Percentiles rank a stretch among this genome's conserved stretches.
These are phyloP conservation scores for Coemansia sp. DNA, from an alignment of 192 early-diverging fungal species.

Conservation along the genomic window DNA sequence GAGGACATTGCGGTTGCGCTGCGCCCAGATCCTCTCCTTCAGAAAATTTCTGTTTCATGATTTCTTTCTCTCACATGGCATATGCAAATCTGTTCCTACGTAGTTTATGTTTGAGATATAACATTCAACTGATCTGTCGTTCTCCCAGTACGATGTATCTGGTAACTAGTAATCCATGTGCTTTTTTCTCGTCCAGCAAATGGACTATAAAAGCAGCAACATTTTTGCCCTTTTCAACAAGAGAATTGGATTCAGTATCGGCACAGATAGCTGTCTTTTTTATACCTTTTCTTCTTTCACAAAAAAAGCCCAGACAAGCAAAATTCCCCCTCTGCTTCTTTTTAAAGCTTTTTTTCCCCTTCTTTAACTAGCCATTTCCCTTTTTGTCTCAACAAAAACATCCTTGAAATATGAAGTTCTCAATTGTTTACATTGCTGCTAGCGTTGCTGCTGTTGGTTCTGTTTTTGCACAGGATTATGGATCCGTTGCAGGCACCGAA, in stretches of 20 bases:
- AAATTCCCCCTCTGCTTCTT: neutral
- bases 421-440: neutral
- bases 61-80: neutral
- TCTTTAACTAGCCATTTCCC: neutral
- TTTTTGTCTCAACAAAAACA: neutral
- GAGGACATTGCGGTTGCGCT: slow-evolving; percentile 80
- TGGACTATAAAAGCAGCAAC: slow-evolving; percentile 13
- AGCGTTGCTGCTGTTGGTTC: slow-evolving; percentile 8
- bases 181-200: neutral
- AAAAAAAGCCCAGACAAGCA: no score
- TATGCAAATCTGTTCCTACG: neutral
- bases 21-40: slow-evolving; percentile 62
- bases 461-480: slow-evolving; percentile 8
- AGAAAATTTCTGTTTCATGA: slow-evolving; percentile 47
- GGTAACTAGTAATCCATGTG: neutral
- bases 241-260: slow-evolving; percentile 9
- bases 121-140: neutral
- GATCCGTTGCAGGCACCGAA: neutral
- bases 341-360: neutral
- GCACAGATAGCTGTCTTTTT: slow-evolving; percentile 19
- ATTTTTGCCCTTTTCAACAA: neutral
- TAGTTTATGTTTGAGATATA: neutral
- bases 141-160: neutral
- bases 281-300: slow-evolving; percentile 4
- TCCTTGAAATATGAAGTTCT: neutral